Evolutionary conservation across 2,329 filamentous ascomycete species (phyloP), one percentile per base, ranked within the genome.

Genomic region (Orbilia brochopaga): DNA sequence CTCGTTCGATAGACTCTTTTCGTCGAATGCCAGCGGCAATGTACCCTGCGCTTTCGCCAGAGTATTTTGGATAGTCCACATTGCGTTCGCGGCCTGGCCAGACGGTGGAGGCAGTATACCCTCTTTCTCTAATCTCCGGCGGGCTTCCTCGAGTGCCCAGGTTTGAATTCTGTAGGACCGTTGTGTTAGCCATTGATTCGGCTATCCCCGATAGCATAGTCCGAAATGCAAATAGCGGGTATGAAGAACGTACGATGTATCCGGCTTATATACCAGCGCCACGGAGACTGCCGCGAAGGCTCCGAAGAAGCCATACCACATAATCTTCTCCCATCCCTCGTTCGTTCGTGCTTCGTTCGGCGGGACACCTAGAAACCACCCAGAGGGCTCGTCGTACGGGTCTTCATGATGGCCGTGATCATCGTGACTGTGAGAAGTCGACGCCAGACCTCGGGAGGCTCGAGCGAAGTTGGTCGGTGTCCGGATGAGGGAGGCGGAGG

Each of bases 111-210:
- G 87, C 78, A 97, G 82, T 79, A 97, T 92, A 70, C 94, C 94
- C 84, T 99, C 94, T 72, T 88, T 90, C 83, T 99, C 94, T 85
- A 99, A 87, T 83, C 94, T 86, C 83, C 94, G 87, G 79, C 94
- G 87, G 59, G 94, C 94, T 83, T 99, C 94, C 82, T 99, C 94
- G 48, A 99, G 87, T 74, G 94, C 94, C 94, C 94, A 99, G 62
- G 93, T 97, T 84, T 97, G 94, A 87, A 99, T 97, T 81, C 94
- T 99, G 77, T 73, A 66, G 59, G 42, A 52, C 27, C 19, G 21
- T 4, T 55, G 24, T 6, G 48, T 56, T 17, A 50, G 54, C 24
- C 37, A 40, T 30, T n/a, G n/a, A 30, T 53, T 32, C 11, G 3
- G 17, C 11, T 19, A 8, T n/a, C 46, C 17, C 23, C 13, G 23